Evolutionary conservation across 306 rosid genomes (phyloP), one percentile per base, ranked within the genome.

Genomic region (Pterocarpus santalinus): DNA sequence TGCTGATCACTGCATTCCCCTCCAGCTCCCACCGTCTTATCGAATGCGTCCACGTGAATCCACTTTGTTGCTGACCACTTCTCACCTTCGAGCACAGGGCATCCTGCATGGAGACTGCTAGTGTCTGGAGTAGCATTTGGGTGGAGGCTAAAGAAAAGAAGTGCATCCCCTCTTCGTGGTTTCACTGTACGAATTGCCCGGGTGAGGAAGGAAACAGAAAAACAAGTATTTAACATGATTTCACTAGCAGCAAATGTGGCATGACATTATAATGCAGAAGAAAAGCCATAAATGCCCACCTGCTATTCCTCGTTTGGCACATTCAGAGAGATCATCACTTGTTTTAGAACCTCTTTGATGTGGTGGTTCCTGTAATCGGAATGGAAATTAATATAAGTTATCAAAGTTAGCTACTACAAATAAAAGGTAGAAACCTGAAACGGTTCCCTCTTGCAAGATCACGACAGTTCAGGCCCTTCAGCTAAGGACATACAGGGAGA

Each of bases 11-110:
- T 66, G 80, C 97, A 96, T 16, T 84, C 90, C 7, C 89, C 93
- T 35, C 76, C 88, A n/a, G 75, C 83, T 28, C 85, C 86, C 80
- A 90, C 68, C 9, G 34, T 80, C 85, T 84, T 90, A 84, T 96
- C 97, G 69, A 96, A 96, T 9, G 98, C 86, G 77, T 90, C 95
- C 2, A 96, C 98, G 33, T 91, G 99, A 76, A 93, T 93, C 99
- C 99, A 96, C 85, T 96, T 96, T 5, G 99, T 93, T 71, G 99
- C 98, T 3, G 99, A 96, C 99, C 99, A 96, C 86, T 96, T 96
- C 88, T 96, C 99, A 47, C 99, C 98, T 87, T 96, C 97, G 67
- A 93, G 83, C 73, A 96, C 99, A 3, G 98, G 98, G 86, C 99
- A 96, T 12, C 98, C 98, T 0, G 89, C 98, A 44, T 96, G 99